phyloP scores from a whole-genome alignment of 768 basidiomycete species.

The Udeniomyces megalosporus region DNA sequence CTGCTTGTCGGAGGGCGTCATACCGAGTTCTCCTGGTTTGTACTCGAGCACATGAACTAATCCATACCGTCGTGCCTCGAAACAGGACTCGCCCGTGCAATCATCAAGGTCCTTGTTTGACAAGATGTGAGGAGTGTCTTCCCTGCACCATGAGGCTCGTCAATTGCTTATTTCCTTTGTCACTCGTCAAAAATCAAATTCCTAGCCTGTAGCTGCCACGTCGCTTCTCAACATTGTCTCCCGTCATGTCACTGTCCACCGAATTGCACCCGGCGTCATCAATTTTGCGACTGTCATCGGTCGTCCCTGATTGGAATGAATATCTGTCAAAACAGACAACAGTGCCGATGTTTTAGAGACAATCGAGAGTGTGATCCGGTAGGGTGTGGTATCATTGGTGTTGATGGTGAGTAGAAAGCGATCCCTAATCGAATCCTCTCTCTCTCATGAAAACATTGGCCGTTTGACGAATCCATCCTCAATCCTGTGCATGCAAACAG shows the following conservation, averaged over 20 bases:
- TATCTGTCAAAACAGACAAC: not conserved
- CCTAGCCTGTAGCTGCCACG: slow-evolving; percentile 3
- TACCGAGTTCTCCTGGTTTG: not conserved
- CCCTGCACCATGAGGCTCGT: not conserved
- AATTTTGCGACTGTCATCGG: not conserved
- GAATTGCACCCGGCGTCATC: not conserved
- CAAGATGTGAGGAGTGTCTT: not conserved
- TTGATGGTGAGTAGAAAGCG: not conserved
- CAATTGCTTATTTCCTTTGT: not conserved
- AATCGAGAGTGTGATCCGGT: slow-evolving; percentile 7
- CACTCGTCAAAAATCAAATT: not conserved
- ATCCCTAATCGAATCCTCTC: not conserved
- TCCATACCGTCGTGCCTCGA: not conserved
- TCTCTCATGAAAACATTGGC: not conserved
- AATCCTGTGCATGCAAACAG: not conserved
- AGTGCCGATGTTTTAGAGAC: slow-evolving; percentile 4
- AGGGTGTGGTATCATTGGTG: slow-evolving; percentile 4
- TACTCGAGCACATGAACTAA: not conserved
- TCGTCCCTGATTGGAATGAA: no score
- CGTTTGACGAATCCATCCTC: not conserved
- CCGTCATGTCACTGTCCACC: not conserved
- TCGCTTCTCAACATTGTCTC: not conserved
- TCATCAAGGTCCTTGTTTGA: slow-evolving; percentile 1
- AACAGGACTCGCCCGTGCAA: slow-evolving; percentile 14
- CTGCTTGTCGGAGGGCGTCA: no score